Conservation (phyloP, 1,284 basidiomycete species). For the Athelia sp. region DNA sequence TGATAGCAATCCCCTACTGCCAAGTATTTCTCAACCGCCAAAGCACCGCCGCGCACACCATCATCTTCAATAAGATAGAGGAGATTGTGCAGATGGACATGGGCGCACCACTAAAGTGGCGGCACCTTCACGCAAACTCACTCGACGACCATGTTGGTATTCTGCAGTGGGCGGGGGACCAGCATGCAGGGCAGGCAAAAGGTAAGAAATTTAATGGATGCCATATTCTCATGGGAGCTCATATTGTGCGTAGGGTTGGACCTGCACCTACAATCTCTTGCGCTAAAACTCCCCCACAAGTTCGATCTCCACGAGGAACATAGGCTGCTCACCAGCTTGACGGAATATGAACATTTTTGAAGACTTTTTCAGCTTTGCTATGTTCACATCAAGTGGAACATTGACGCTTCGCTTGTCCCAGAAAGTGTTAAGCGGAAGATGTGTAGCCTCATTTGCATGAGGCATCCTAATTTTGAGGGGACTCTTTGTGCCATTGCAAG, state of each 20-base stretch:
- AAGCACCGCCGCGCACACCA: constrained; percentile 16
- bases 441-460: constrained; percentile 17
- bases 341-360: constrained; percentile 19
- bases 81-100: constrained; percentile 19
- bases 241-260: constrained; percentile 17
- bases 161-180: constrained; percentile 15
- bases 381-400: constrained; percentile 16
- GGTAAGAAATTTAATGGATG: constrained; percentile 8
- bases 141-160: constrained; percentile 12
- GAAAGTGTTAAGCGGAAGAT: constrained; percentile 13
- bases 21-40: constrained; percentile 16
- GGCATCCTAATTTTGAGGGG: constrained; percentile 14
- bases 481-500: constrained; percentile 11
- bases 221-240: neutral
- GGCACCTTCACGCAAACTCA: constrained; percentile 15
- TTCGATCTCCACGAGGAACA: constrained; percentile 11
- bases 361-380: constrained; percentile 16
- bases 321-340: constrained; percentile 8
- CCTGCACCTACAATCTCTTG: constrained; percentile 14
- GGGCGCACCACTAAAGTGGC: constrained; percentile 15
- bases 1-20: constrained; percentile 15
- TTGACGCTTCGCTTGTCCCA: constrained; percentile 8
- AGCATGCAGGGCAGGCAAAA: constrained; percentile 24
- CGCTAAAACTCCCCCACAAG: constrained; percentile 2
- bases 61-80: constrained; percentile 18